Evolutionary conservation across 2,329 filamentous ascomycete species (phyloP), one percentile per base, ranked within the genome.

Genomic region (Alternaria rosae): DNA sequence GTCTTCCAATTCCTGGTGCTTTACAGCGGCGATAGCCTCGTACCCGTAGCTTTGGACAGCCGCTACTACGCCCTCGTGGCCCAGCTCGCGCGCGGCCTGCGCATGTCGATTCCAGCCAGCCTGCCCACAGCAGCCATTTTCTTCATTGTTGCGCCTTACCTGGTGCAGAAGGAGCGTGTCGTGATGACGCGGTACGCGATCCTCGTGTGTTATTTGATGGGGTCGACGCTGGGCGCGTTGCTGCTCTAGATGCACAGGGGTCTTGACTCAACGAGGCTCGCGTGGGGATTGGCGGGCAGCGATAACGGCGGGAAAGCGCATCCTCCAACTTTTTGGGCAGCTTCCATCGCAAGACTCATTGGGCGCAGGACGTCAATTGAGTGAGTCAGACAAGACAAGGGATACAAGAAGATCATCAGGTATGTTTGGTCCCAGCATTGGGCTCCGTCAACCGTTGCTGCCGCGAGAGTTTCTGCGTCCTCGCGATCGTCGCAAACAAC

Each of bases 191-290:
- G 70, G 41, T 73, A 73, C 41, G 48, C 68, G 26, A 62, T 68
- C 6, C 50, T 74, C 32, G 61, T 74, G 23, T 69, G 66, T 53
- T 74, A 74, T 57, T 62, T 74, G 23, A 50, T 68, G 15, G 68
- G 71, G 20, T 64, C 68, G 32, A 65, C 64, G 28, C 57, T 61
- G 54, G 71, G 69, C 7, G 69, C 70, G 41, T 47, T 69, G 59
- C 47, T 70, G 38, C 38, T 60, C 54, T 68, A 65, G 44, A 53
- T 38, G 30, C 41, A 52, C 35, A 43, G 23, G 57, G 58, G 43
- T 59, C 48, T 59, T 65, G 41, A 48, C 61, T 64, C 28, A 32
- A 57, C 57, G 32, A 58, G 35, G 53, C 48, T 35, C 17, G 53
- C 28, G 54, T 45, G 53, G 20, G 7, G 35, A 42, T 51, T 38